These are phyloP conservation scores for Ilyonectria destructans DNA, from an alignment of 2,329 filamentous ascomycete genomes.

Conservation along the genomic window DNA sequence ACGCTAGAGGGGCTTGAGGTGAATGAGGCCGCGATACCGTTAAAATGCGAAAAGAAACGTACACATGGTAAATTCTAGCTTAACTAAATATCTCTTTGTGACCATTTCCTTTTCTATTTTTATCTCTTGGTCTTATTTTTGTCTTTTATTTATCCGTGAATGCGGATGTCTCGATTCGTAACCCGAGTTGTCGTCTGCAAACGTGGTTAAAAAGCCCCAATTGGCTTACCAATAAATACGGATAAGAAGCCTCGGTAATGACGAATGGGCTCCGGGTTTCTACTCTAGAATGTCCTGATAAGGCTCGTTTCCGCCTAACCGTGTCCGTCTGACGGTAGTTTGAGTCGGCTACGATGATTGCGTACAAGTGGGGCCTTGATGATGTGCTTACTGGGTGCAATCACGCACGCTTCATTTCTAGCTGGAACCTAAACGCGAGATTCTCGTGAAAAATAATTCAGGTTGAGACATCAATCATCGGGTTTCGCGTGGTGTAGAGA, in stretches of 20 bases:
- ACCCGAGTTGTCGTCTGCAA: no score
- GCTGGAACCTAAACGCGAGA: neutral
- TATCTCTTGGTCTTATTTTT: neutral
- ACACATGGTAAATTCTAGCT: no score
- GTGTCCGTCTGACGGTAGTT: neutral
- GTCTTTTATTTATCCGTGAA: no score
- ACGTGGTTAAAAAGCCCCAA: neutral
- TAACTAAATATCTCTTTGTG: no score
- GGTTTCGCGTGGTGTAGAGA: neutral
- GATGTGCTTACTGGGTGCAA: neutral
- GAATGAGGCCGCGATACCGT: no score
- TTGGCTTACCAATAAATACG: neutral
- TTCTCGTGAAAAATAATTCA: neutral
- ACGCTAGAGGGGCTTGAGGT: no score
- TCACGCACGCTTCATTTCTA: neutral
- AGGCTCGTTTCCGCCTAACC: neutral
- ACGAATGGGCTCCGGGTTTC: neutral
- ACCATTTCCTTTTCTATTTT: no score
- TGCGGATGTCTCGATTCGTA: no score
- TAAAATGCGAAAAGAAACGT: no score
- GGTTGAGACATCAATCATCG: neutral
- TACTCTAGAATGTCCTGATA: neutral
- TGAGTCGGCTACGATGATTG: neutral
- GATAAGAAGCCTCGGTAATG: neutral
- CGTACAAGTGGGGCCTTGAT: conserved; percentile 1